These are phyloP conservation scores for Wallacemonas sp. DNA, from an alignment of 208 protist species.

Conservation along the genomic window DNA sequence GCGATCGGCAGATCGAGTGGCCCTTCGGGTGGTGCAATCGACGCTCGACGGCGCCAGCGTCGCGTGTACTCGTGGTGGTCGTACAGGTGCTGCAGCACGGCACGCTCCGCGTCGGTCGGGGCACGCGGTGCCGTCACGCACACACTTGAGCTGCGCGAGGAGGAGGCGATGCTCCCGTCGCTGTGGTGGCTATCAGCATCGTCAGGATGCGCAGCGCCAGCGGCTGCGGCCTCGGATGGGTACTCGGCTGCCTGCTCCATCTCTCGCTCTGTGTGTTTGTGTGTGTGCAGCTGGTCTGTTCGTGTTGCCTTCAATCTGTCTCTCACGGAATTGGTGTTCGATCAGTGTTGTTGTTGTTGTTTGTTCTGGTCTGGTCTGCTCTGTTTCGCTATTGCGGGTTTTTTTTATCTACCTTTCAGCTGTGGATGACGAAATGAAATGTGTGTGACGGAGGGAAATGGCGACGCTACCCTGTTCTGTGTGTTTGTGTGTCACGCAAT, in stretches of 20 bases:
- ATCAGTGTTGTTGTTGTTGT: neutral
- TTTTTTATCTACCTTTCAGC: neutral
- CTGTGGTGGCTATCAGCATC: neutral
- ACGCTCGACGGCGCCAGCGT: slow-evolving; percentile 2
- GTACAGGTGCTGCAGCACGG: slow-evolving; percentile 3
- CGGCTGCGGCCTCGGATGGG: neutral
- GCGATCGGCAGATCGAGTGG: slow-evolving; percentile 44
- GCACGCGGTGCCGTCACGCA: neutral
- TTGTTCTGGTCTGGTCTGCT: no score
- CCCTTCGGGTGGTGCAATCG: neutral
- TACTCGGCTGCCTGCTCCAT: slow-evolving; percentile 11
- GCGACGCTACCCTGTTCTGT: no score
- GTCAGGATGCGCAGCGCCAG: neutral
- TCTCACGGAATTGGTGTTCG: neutral
- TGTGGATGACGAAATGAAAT: no score
- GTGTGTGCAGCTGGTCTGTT: neutral
- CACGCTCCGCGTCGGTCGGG: neutral
- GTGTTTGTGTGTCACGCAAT: no score
- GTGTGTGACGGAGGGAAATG: no score
- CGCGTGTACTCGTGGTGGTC: slow-evolving; percentile 1
- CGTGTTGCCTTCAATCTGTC: no score
- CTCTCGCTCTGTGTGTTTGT: no score
- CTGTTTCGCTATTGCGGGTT: no score
- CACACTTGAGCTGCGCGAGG: no score
- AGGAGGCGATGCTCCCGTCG: no score